Evolutionary conservation across 208 protist species (phyloP).

Genomic region (Acanthamoeba culbertsoni): DNA sequence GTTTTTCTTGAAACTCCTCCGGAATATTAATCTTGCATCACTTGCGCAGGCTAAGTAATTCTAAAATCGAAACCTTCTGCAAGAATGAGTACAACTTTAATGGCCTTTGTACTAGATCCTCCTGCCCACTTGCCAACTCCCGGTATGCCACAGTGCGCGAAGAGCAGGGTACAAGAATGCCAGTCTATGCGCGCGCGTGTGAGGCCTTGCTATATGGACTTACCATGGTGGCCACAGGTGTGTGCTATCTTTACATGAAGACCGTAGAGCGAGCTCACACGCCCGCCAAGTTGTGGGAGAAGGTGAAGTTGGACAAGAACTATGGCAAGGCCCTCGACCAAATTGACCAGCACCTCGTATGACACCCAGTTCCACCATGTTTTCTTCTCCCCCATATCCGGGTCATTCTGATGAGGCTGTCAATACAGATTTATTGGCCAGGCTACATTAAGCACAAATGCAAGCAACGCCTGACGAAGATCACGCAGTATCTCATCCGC

Average conservation of each 20-base stretch:
- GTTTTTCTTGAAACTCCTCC: neutral
- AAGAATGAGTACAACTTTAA: conserved; percentile 98
- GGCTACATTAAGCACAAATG: conserved; percentile 91
- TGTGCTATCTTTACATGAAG: conserved; percentile 97
- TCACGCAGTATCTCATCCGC: conserved; percentile 97
- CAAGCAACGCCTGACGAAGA: conserved; percentile 96
- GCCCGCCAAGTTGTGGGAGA: conserved; percentile 97
- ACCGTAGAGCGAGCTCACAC: conserved; percentile 98
- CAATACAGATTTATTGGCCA: conserved; percentile 95
- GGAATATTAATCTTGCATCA: neutral
- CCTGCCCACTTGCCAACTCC: conserved; percentile 98
- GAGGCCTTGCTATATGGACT: neutral
- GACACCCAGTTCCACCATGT: neutral
- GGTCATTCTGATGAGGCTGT: too few species aligned
- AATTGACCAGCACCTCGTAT: conserved; percentile 93
- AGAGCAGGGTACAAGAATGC: conserved; percentile 88
- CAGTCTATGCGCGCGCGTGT: neutral
- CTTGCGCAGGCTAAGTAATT: conserved; percentile 61
- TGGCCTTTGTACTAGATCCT: conserved; percentile 95
- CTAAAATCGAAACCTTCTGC: conserved; percentile 93
- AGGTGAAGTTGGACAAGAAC: conserved; percentile 94
- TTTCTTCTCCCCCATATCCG: neutral
- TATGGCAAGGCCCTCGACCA: conserved; percentile 86
- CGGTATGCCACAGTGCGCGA: conserved; percentile 98
- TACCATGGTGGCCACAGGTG: neutral